These are phyloP conservation scores for Podospora didyma DNA, from an alignment of 495 filamentous ascomycete species.

Conservation along the genomic window DNA sequence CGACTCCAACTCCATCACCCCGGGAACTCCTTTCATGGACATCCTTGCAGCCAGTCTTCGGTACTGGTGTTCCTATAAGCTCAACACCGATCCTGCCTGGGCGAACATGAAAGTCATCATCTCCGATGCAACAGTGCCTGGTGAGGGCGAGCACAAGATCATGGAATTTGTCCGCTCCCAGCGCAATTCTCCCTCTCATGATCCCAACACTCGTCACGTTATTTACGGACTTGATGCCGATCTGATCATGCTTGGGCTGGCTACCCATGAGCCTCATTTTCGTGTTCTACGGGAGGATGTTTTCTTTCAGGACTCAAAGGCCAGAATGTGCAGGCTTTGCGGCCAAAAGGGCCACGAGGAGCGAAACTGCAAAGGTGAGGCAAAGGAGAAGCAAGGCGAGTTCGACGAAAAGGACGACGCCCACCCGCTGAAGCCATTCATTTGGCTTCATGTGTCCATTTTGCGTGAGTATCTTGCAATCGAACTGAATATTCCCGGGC, in stretches of 20 bases:
- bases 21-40: slow-evolving; percentile 98
- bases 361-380: slow-evolving; percentile 74
- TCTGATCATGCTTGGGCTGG: slow-evolving; percentile 97
- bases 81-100: slow-evolving; percentile 97
- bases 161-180: slow-evolving; percentile 98
- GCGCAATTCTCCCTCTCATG: slow-evolving; percentile 80
- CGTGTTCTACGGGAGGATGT: slow-evolving; percentile 96
- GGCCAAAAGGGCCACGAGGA: slow-evolving; percentile 87
- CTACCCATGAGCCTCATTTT: slow-evolving; percentile 96
- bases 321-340: slow-evolving; percentile 77
- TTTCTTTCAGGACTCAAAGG: slow-evolving; percentile 81
- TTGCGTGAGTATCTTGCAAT: slow-evolving; percentile 89
- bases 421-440: slow-evolving; percentile 76
- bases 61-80: slow-evolving; percentile 96
- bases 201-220: slow-evolving; percentile 95
- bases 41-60: slow-evolving; percentile 85
- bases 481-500: slow-evolving; percentile 74
- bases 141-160: slow-evolving; percentile 98
- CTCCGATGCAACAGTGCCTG: slow-evolving; percentile 94
- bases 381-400: slow-evolving; percentile 79
- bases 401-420: slow-evolving; percentile 78
- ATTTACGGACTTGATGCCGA: slow-evolving; percentile 96
- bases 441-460: slow-evolving; percentile 93
- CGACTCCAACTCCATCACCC: slow-evolving; percentile 97
- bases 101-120: slow-evolving; percentile 96